Conservation (phyloP, 1,139 yeast species). For the Lodderomyces elongisporus region DNA sequence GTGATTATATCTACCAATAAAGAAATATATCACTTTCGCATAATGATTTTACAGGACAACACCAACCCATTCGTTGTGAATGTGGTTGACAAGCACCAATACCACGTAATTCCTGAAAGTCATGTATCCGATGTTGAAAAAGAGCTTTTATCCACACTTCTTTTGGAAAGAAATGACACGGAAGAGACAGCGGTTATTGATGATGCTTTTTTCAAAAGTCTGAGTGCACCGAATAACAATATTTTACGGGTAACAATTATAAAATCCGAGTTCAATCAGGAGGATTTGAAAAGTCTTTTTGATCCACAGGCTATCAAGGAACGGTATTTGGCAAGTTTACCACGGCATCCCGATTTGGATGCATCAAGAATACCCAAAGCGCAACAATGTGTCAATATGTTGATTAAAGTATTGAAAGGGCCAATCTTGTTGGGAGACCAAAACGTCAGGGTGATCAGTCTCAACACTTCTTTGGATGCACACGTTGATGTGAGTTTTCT, state of each 20-base stretch:
- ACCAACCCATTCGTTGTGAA: conserved; percentile 20
- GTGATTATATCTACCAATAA: conserved; percentile 14
- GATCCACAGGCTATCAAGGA: conserved; percentile 23
- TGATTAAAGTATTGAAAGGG: conserved; percentile 57
- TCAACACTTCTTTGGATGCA: conserved; percentile 46
- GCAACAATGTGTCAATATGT: conserved; percentile 50
- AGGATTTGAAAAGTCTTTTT: conserved; percentile 19
- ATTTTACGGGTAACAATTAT: conserved; percentile 32
- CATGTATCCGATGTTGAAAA: conserved; percentile 15
- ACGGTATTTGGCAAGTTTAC: conserved; percentile 29
- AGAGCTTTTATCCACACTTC: neutral
- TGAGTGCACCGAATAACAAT: conserved; percentile 24
- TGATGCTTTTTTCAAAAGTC: conserved; percentile 31
- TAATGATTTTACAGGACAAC: conserved; percentile 24
- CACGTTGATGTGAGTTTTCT: conserved; percentile 54
- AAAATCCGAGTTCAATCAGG: conserved; percentile 24
- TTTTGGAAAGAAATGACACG: neutral
- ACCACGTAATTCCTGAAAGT: conserved; percentile 27
- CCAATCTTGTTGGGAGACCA: conserved; percentile 49
- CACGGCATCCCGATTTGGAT: conserved; percentile 24
- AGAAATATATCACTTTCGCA: conserved; percentile 27
- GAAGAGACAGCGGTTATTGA: conserved; percentile 21
- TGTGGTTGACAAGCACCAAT: conserved; percentile 29
- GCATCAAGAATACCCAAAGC: conserved; percentile 42
- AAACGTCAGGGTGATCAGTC: conserved; percentile 44